A percentile compares a stretch with the other conserved stretches of the same genome.
phyloP scores from a whole-genome alignment of 2,329 filamentous ascomycete genomes.

The Coniella vitis region DNA sequence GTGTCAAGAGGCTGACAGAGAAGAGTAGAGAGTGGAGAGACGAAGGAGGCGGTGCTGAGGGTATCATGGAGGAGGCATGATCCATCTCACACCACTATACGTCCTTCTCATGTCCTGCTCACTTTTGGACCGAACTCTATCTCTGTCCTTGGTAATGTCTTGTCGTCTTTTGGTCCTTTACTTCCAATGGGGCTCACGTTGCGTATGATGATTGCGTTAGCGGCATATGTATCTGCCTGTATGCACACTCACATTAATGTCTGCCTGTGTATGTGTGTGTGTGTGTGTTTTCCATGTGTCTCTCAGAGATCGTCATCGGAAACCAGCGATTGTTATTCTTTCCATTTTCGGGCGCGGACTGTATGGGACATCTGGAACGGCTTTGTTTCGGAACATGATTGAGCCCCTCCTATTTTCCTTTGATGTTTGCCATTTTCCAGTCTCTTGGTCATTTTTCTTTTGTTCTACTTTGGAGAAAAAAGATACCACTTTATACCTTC shows the following conservation, averaged over 20 bases:
- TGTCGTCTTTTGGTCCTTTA: neutral
- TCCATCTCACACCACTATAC: neutral
- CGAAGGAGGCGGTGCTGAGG: constrained; percentile 65
- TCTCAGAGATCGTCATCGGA: too few species aligned
- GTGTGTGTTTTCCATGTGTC: too few species aligned
- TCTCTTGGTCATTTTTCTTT: neutral
- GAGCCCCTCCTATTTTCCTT: too few species aligned
- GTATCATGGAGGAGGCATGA: constrained; percentile 55
- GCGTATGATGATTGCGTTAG: too few species aligned
- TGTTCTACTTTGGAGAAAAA: constrained; percentile 9
- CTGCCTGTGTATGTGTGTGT: too few species aligned
- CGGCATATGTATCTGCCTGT: neutral
- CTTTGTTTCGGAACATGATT: too few species aligned
- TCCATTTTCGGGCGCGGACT: neutral
- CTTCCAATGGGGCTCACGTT: neutral
- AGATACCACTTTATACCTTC: constrained; percentile 12
- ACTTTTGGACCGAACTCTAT: neutral
- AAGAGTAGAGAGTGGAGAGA: constrained; percentile 89
- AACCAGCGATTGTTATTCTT: neutral
- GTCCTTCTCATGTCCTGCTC: neutral
- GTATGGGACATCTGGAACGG: neutral
- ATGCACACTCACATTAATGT: too few species aligned
- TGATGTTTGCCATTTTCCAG: neutral
- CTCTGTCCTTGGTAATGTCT: neutral
- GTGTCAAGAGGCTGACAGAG: constrained; percentile 75